These are phyloP conservation scores for Candida cerambycidarum DNA, from an alignment of 805 yeast genomes.

Conservation along the genomic window DNA sequence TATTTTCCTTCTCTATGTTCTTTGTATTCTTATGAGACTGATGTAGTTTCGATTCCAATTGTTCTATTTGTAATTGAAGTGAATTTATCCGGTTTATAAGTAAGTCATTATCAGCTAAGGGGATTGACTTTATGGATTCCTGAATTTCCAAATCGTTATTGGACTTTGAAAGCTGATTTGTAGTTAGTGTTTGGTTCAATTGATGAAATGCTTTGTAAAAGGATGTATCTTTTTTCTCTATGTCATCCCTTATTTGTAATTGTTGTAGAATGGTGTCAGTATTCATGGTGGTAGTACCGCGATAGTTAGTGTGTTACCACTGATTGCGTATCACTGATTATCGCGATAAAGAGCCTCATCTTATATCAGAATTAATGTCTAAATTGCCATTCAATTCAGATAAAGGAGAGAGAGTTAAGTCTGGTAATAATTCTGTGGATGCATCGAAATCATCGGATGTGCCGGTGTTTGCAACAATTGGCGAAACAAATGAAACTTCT, in stretches of 20 bases:
- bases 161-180: background rate
- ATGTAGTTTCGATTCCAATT: conserved; percentile 17
- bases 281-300: background rate
- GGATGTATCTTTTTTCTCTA: conserved; percentile 30
- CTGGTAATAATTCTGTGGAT: background rate
- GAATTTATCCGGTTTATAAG: conserved; percentile 12
- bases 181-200: conserved; percentile 15
- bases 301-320: background rate
- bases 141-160: conserved; percentile 7
- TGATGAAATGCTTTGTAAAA: conserved; percentile 36
- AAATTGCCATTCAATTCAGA: background rate
- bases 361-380: too few species aligned
- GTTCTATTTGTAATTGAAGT: conserved; percentile 22
- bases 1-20: conserved; percentile 18
- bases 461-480: conserved; percentile 3
- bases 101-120: conserved; percentile 7
- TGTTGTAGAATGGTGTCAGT: conserved; percentile 19
- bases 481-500: background rate
- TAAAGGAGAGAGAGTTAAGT: background rate
- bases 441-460: background rate
- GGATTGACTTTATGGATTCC: background rate
- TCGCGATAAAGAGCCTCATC: too few species aligned
- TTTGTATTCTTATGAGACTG: conserved; percentile 14
- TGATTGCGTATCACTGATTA: too few species aligned
- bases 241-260: conserved; percentile 29